Conservation (phyloP, 2,329 filamentous ascomycete genomes). For the Rachicladosporium sp. region DNA sequence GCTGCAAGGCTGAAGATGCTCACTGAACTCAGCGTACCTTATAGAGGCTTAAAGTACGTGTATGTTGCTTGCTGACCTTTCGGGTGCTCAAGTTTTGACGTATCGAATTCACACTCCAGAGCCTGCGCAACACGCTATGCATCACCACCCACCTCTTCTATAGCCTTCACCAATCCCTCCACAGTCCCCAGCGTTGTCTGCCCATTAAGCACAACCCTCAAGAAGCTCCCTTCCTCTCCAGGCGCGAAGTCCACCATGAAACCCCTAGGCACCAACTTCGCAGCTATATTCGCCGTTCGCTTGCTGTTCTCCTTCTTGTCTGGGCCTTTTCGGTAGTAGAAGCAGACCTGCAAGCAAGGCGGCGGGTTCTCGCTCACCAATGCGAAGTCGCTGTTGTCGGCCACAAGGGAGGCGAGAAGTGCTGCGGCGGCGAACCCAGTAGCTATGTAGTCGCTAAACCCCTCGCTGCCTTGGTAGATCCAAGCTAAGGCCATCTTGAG, state of each 20-base stretch:
- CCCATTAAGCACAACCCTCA: slow-evolving; percentile 56
- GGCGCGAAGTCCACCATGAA: slow-evolving; percentile 61
- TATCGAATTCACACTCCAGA: too few species aligned
- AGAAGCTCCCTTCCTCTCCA: slow-evolving; percentile 51
- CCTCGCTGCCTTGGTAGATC: slow-evolving; percentile 72
- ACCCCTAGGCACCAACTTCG: slow-evolving; percentile 43
- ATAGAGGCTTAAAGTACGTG: too few species aligned
- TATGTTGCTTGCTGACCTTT: too few species aligned
- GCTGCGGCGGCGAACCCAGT: slow-evolving; percentile 59
- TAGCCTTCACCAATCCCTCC: slow-evolving; percentile 48
- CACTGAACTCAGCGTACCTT: too few species aligned
- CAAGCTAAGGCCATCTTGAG: slow-evolving; percentile 81
- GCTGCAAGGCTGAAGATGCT: too few species aligned
- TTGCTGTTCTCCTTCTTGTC: slow-evolving; percentile 37
- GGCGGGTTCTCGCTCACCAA: slow-evolving; percentile 66
- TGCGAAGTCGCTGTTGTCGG: slow-evolving; percentile 46
- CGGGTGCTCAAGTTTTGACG: too few species aligned
- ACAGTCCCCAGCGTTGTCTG: slow-evolving; percentile 48
- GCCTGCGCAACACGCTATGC: too few species aligned
- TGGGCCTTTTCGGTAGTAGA: slow-evolving; percentile 58
- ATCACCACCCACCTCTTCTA: slow-evolving; percentile 35
- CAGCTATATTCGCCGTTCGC: slow-evolving; percentile 43
- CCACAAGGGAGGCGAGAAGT: slow-evolving; percentile 52
- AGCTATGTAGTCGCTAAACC: slow-evolving; percentile 54
- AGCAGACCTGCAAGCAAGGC: slow-evolving; percentile 88